Base-by-base conservation (phyloP, 345 rosid species). In the Acer campestre region DNA sequence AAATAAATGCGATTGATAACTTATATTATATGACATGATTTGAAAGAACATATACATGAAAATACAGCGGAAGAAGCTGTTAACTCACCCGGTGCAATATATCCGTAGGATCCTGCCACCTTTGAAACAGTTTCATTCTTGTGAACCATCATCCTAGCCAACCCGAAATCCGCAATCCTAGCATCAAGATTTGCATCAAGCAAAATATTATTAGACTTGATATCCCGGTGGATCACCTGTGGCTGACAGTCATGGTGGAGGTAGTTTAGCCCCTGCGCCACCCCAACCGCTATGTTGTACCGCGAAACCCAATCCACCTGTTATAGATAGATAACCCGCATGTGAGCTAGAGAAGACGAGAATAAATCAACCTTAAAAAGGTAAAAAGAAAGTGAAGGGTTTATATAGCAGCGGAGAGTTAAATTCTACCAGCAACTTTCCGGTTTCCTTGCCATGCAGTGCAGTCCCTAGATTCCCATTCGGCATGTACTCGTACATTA, bases 81-180 rank as follows among this genome's bases (percentile, higher is more conserved):
- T 5, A 40, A 74, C 86, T 76, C 55, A 89, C 94, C 94, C 0
- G 97, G 98, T 23, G 97, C 98, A 74, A 94, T 94, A 51, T 94
- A 93, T 63, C 97, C 98, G 49, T 94, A 91, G 65, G 97, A 93
- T 85, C 98, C 98, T 0, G 95, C 98, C 38, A 94, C 98, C 95
- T 89, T 87, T 1, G 98, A 93, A 14, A 94, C 93, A 0, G 97
- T 93, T 85, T 93, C 94, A 67, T 91, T 93, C 88, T 88, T 91
- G 25, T 90, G 97, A 23, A 84, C 46, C 97, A 94, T 94, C 91
- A 84, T 86, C 85, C 89, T 93, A 18, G 98, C 98, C 72, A 94
- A 85, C 38, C 98, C 98, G 3, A 94, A 94, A 83, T 94, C 98
- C 0, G 98, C 95, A 12, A 94, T 94, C 70, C 91, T 88, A 31